Evolutionary conservation across 2,329 filamentous ascomycete genomes (phyloP), one percentile per base, ranked within the genome.

Genomic region (Pestalotiopsis sp.): DNA sequence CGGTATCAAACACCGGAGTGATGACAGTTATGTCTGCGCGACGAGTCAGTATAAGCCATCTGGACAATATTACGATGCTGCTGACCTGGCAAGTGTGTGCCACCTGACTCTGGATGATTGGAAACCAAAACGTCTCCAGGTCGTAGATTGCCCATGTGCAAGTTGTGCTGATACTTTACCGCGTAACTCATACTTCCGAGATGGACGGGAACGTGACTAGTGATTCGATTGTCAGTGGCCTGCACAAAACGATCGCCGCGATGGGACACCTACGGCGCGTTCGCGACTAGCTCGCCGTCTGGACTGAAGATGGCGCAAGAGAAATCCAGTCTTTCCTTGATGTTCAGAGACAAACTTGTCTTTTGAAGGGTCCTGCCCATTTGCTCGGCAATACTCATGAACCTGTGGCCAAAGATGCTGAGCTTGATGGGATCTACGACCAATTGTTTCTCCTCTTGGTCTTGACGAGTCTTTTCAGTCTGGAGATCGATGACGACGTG

Each of bases 381-480:
- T 74, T 94, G 92, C 78, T 94, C 92, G 0, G 92, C 92, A 70
- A 94, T 92, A 3, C 90, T 89, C 92, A 94, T 94, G 80, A 95
- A 95, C 3, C 92, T 85, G 77, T 94, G 91, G 0, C 89, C 90
- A 73, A 94, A 94, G 67, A 94, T 91, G 72, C 88, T 91, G 1
- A 94, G 83, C 77, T 92, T 85, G 72, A 94, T 91, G 0, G 91
- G 92, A 74, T 94, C 90, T 0, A 93, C 88, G 26, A 87, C 84
- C 14, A 68, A 38, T 58, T 67, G 65, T 9, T 68, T 57, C 52
- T 78, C 69, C 44, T 70, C 69, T 89, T 83, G 66, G 90, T 86
- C 44, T 68, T 89, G 77, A 2, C 89, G 90, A 14, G 85, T 84
- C 3, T 83, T 84, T 1, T 61, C 57, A 30, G 22, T 44, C 11